These are phyloP conservation scores for Colletotrichum echinochloae DNA, from an alignment of 2,329 filamentous ascomycete species.

Conservation along the genomic window DNA sequence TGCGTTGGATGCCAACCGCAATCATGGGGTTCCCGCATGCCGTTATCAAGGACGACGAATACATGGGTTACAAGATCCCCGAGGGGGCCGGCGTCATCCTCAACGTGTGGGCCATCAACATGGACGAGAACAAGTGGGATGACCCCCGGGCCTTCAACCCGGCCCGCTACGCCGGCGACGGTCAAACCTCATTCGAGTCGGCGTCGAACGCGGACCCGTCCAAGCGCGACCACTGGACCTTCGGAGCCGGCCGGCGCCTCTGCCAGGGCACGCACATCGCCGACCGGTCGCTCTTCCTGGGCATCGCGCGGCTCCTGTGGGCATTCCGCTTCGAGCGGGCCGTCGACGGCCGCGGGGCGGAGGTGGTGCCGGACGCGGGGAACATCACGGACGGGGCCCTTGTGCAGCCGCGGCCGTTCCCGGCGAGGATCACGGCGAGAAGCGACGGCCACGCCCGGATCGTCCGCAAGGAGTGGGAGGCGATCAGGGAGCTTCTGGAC, in stretches of 20 bases:
- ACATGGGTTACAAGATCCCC: slow-evolving; percentile 38
- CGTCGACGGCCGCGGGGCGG: slow-evolving; percentile 1
- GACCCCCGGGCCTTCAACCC: slow-evolving; percentile 59
- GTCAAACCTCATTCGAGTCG: slow-evolving; percentile 32
- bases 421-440: slow-evolving; percentile 29
- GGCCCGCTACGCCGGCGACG: slow-evolving; percentile 50
- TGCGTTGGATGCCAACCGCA: slow-evolving; percentile 59
- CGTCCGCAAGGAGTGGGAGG: slow-evolving; percentile 24
- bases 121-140: slow-evolving; percentile 56
- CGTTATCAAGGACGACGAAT: slow-evolving; percentile 45
- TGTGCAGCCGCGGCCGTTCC: slow-evolving; percentile 31
- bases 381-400: slow-evolving; percentile 14
- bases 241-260: slow-evolving; percentile 42
- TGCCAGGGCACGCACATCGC: slow-evolving; percentile 60
- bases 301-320: slow-evolving; percentile 64
- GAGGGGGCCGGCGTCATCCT: slow-evolving; percentile 42
- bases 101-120: slow-evolving; percentile 55
- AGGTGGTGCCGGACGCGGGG: slow-evolving; percentile 52
- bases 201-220: slow-evolving; percentile 51
- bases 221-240: slow-evolving; percentile 50
- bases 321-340: slow-evolving; percentile 57
- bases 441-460: slow-evolving; percentile 16
- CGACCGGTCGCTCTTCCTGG: slow-evolving; percentile 60
- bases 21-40: slow-evolving; percentile 54
- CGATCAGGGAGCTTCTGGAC: slow-evolving; percentile 12